A percentile compares a stretch with the other conserved stretches of the same genome.
phyloP scores from a whole-genome alignment of 2,329 filamentous ascomycete species.

The Hymenotorrendiella dingleyae region DNA sequence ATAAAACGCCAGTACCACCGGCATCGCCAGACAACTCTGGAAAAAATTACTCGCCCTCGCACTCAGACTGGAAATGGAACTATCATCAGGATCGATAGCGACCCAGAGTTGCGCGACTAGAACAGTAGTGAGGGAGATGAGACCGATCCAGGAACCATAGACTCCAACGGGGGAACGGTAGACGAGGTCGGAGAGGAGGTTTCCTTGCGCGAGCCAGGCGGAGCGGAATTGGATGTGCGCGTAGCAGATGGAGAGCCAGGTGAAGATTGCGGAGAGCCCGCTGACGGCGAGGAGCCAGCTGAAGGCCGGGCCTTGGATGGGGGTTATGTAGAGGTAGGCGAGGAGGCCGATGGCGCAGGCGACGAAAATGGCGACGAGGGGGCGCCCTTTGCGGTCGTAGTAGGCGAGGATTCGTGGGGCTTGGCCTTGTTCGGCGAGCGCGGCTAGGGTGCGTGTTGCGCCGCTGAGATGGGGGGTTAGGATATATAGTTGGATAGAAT shows the following conservation, averaged over 20 bases:
- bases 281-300: slow-evolving; percentile 75
- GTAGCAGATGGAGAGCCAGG: slow-evolving; percentile 77
- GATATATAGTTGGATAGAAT: neutral
- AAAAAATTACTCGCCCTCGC: slow-evolving; percentile 63
- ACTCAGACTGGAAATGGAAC: slow-evolving; percentile 39
- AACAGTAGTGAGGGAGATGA: slow-evolving; percentile 45
- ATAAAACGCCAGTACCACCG: slow-evolving; percentile 64
- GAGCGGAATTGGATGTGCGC: slow-evolving; percentile 85
- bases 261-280: slow-evolving; percentile 68
- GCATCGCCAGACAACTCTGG: slow-evolving; percentile 62
- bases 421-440: slow-evolving; percentile 81
- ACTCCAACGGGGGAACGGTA: slow-evolving; percentile 56
- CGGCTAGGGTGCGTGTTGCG: slow-evolving; percentile 81
- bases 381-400: slow-evolving; percentile 76
- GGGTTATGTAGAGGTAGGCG: slow-evolving; percentile 66
- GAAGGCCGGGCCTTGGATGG: slow-evolving; percentile 52
- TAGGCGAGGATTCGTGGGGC: slow-evolving; percentile 73
- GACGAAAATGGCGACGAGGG: slow-evolving; percentile 63
- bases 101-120: slow-evolving; percentile 62
- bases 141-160: slow-evolving; percentile 55
- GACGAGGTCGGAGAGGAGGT: slow-evolving; percentile 55
- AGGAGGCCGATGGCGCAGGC: slow-evolving; percentile 65
- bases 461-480: slow-evolving; percentile 37
- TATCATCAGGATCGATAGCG: slow-evolving; percentile 65
- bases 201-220: slow-evolving; percentile 63